These are phyloP conservation scores for Cystofilobasidium bisporidii DNA, from an alignment of 768 basidiomycete species.

Conservation along the genomic window DNA sequence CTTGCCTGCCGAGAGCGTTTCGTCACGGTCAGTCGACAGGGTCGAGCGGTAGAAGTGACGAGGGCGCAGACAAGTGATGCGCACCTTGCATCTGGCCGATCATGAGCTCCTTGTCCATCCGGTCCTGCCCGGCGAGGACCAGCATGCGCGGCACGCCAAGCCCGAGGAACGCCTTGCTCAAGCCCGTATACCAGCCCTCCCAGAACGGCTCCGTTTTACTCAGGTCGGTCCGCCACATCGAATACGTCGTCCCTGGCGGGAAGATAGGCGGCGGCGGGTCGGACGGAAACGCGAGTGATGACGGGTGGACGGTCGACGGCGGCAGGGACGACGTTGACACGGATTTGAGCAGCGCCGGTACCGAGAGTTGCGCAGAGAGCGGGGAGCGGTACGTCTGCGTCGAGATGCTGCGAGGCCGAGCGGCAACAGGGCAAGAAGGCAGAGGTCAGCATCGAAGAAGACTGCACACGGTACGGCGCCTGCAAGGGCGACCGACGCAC, in stretches of 20 bases:
- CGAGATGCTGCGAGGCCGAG: constrained; percentile 64
- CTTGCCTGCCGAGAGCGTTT: constrained; percentile 48
- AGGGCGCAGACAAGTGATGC: too few relatives aligned
- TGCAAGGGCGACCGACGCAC: constrained; percentile 51
- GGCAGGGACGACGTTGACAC: constrained; percentile 12
- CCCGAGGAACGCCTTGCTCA: constrained; percentile 69
- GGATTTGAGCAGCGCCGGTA: constrained; percentile 64
- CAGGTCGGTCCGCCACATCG: constrained; percentile 72
- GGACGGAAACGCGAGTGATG: background rate
- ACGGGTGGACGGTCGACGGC: constrained; percentile 1
- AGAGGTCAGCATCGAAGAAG: constrained; percentile 4
- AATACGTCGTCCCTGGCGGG: constrained; percentile 42
- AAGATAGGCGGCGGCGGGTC: constrained; percentile 32
- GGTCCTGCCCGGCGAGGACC: constrained; percentile 82
- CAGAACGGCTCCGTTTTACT: constrained; percentile 79
- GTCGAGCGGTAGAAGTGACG: background rate
- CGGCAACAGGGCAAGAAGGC: too few relatives aligned
- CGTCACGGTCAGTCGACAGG: background rate
- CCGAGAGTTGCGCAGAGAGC: constrained; percentile 74
- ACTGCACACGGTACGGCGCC: constrained; percentile 30
- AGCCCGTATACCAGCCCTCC: constrained; percentile 79
- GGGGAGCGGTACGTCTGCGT: constrained; percentile 75
- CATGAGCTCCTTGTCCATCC: constrained; percentile 86
- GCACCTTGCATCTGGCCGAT: constrained; percentile 86
- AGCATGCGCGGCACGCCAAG: constrained; percentile 74